These are phyloP conservation scores for Sporothrix curviconia DNA, from an alignment of 2,329 filamentous ascomycete genomes.

Conservation along the genomic window DNA sequence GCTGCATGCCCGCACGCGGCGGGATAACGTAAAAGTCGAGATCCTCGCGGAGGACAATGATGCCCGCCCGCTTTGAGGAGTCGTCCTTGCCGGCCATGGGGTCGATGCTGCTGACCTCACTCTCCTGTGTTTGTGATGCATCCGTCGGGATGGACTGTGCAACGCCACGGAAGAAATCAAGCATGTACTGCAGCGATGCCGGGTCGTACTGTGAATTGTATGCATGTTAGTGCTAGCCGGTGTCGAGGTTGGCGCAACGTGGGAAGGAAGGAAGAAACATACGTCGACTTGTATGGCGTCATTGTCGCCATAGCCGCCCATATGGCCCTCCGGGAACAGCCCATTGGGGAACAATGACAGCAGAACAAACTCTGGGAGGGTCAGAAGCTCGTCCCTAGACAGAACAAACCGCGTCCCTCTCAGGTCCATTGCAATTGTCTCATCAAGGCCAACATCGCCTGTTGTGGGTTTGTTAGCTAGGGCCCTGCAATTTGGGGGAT, in stretches of 20 bases:
- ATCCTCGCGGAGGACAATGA: constrained; percentile 93
- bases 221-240: too few relatives aligned
- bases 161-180: constrained; percentile 94
- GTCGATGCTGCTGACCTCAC: constrained; percentile 62
- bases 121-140: constrained; percentile 60
- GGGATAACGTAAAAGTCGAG: constrained; percentile 97
- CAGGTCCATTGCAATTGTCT: constrained; percentile 90
- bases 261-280: constrained; percentile 22
- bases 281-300: constrained; percentile 98
- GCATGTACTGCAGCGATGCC: constrained; percentile 94
- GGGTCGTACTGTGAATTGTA: constrained; percentile 98
- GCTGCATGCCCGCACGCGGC: constrained; percentile 73
- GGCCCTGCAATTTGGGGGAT: not conserved
- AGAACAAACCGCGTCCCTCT: constrained; percentile 92
- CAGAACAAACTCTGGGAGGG: constrained; percentile 92
- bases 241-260: too few relatives aligned
- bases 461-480: not conserved
- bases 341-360: constrained; percentile 97
- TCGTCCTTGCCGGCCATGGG: constrained; percentile 63
- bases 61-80: constrained; percentile 87
- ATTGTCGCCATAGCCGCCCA: constrained; percentile 85
- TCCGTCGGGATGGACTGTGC: constrained; percentile 89
- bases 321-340: constrained; percentile 92
- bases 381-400: constrained; percentile 89
- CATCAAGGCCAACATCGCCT: constrained; percentile 74